Evolutionary conservation across 345 rosid genomes (phyloP).

Genomic region (Citrus inodora): DNA sequence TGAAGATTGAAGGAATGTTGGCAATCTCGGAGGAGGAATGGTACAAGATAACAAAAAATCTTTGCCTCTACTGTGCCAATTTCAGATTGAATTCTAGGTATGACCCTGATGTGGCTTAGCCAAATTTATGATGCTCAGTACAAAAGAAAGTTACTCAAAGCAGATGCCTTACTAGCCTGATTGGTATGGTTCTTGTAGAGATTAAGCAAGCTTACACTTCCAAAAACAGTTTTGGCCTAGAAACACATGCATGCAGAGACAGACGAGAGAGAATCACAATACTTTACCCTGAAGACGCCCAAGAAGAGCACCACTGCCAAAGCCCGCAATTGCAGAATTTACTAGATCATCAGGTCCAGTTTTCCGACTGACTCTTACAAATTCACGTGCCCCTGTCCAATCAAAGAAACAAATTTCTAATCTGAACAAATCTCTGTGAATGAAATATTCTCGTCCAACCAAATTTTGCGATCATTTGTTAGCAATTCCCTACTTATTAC

Average conservation of each 20-base stretch:
- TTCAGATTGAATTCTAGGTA: not conserved
- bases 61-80: not conserved
- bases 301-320: slow-evolving; percentile 75
- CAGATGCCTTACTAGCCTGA: not conserved
- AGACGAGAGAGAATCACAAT: not conserved
- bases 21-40: not conserved
- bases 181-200: not conserved
- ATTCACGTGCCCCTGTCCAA: slow-evolving; percentile 73
- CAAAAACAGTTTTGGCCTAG: not conserved
- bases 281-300: slow-evolving; percentile 78
- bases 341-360: slow-evolving; percentile 63
- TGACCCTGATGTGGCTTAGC: not conserved
- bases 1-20: not conserved
- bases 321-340: slow-evolving; percentile 76
- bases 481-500: not conserved
- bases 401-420: slow-evolving; percentile 18
- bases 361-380: slow-evolving; percentile 62
- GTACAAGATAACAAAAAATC: not conserved
- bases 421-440: not conserved
- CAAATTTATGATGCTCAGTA: not conserved
- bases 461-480: not conserved
- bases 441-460: not conserved
- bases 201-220: slow-evolving; percentile 7
- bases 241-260: not conserved
- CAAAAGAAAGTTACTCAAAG: not conserved